A percentile compares a stretch with the other conserved stretches of the same genome.
Evolutionary conservation across 805 yeast genomes (phyloP).

Genomic region (Pichia ethanolica): DNA sequence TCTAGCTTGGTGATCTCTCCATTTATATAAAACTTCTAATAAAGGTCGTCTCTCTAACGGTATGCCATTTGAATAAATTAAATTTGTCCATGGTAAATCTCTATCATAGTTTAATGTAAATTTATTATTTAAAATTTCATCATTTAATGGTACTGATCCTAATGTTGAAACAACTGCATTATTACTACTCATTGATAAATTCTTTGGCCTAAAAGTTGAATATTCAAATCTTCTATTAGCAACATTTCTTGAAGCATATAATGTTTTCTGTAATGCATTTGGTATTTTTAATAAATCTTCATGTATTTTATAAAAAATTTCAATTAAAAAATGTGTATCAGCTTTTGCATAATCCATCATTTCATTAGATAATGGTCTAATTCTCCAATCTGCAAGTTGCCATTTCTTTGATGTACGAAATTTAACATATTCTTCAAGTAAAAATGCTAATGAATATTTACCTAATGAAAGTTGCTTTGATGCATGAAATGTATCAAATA

Average conservation of each 20-base stretch:
- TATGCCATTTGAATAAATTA: slow-evolving; percentile 61
- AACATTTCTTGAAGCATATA: slow-evolving; percentile 69
- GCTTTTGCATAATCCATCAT: slow-evolving; percentile 87
- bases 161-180: slow-evolving; percentile 24
- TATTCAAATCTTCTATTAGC: slow-evolving; percentile 80
- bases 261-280: slow-evolving; percentile 45
- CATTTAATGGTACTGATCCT: slow-evolving; percentile 23
- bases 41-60: slow-evolving; percentile 46
- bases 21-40: slow-evolving; percentile 55
- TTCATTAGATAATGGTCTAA: slow-evolving; percentile 69
- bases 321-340: slow-evolving; percentile 85
- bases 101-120: slow-evolving; percentile 35
- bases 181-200: slow-evolving; percentile 11
- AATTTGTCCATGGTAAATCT: slow-evolving; percentile 58
- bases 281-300: slow-evolving; percentile 48
- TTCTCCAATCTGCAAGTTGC: slow-evolving; percentile 95
- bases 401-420: slow-evolving; percentile 90
- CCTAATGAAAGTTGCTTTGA: slow-evolving; percentile 73
- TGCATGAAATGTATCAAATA: slow-evolving; percentile 93
- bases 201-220: slow-evolving; percentile 50
- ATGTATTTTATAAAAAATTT: slow-evolving; percentile 69
- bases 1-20: slow-evolving; percentile 82
- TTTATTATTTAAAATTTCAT: slow-evolving; percentile 16
- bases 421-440: slow-evolving; percentile 70
- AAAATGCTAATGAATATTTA: slow-evolving; percentile 73